Conservation (phyloP, 1,284 basidiomycete genomes). For the Agaricales sp. region DNA sequence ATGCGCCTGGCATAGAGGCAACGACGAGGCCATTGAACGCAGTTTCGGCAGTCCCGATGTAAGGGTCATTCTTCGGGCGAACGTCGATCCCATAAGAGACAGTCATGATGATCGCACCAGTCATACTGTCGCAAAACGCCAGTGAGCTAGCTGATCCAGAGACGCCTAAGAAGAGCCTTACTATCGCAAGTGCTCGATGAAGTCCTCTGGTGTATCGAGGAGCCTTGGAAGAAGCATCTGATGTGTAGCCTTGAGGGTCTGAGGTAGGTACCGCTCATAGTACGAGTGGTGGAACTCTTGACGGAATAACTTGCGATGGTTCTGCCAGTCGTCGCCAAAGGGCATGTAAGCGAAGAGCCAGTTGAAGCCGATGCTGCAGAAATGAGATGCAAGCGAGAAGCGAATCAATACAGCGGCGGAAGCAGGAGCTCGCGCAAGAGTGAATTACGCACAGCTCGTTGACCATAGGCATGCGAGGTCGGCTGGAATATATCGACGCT, state of each 20-base stretch:
- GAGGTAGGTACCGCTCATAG: not conserved
- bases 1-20: conserved; percentile 11
- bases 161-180: too few relatives aligned
- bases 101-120: conserved; percentile 10
- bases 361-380: not conserved
- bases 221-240: not conserved
- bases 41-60: conserved; percentile 9
- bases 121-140: not conserved
- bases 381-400: not conserved
- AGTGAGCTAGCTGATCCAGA: not conserved
- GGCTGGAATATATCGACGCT: not conserved
- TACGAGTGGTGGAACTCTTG: not conserved
- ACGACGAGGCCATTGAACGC: conserved; percentile 8
- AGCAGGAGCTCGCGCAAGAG: not conserved
- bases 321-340: not conserved
- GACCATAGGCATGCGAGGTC: not conserved
- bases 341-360: not conserved
- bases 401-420: too few relatives aligned
- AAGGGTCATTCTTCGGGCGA: conserved; percentile 9
- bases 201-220: not conserved
- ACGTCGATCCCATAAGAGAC: conserved; percentile 13
- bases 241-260: not conserved
- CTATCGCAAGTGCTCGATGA: not conserved
- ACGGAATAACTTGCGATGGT: not conserved
- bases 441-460: not conserved